These are phyloP conservation scores for Colletotrichum endophyticum DNA, from an alignment of 2,329 filamentous ascomycete species.

Conservation along the genomic window DNA sequence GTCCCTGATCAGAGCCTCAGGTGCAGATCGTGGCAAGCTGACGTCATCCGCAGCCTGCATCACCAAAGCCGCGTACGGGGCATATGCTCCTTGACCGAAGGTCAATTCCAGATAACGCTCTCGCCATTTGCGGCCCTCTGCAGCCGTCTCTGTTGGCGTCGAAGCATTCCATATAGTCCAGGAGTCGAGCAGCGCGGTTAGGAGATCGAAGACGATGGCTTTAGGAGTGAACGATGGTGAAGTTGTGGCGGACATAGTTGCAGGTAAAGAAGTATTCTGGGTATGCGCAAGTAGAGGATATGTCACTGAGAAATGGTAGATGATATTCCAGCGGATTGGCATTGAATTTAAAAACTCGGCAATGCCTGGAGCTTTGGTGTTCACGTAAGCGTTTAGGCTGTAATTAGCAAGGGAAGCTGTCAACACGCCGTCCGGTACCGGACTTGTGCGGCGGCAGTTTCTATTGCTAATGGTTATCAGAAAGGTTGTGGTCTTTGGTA, in stretches of 20 bases:
- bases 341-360: background rate
- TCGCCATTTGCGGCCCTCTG: background rate
- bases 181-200: background rate
- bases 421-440: background rate
- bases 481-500: background rate
- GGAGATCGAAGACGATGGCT: background rate
- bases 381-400: background rate
- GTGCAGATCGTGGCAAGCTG: background rate
- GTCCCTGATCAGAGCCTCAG: background rate
- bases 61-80: background rate
- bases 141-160: background rate
- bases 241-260: background rate
- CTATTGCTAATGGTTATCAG: background rate
- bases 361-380: background rate
- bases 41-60: background rate
- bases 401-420: background rate
- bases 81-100: background rate
- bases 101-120: background rate
- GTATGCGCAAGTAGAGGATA: background rate
- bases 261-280: background rate
- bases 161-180: background rate
- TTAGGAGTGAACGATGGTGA: background rate
- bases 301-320: background rate
- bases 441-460: background rate
- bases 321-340: background rate